These are phyloP conservation scores for Cryptococcus jaspeensis DNA, from an alignment of 1,284 basidiomycete genomes.

Conservation along the genomic window DNA sequence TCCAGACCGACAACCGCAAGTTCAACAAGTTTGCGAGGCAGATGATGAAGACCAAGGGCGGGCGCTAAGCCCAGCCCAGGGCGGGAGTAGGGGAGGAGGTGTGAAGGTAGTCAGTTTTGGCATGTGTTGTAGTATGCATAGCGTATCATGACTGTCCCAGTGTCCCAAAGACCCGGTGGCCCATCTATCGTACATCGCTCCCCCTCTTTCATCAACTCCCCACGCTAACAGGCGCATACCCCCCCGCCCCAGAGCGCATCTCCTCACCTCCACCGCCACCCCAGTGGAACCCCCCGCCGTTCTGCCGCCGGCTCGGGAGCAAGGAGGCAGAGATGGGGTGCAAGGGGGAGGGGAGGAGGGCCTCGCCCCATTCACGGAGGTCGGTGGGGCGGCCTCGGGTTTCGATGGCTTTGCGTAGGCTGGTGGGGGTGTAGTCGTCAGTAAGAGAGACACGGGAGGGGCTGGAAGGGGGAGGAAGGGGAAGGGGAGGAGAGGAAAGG, in stretches of 20 bases:
- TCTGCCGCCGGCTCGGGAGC: constrained; percentile 2
- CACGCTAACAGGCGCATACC: constrained; percentile 23
- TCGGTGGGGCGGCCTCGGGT: constrained; percentile 41
- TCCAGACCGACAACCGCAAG: constrained; percentile 46
- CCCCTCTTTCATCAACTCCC: constrained; percentile 11
- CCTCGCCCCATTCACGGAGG: constrained; percentile 44
- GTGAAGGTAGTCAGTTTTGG: not conserved
- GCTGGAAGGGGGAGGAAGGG: not conserved
- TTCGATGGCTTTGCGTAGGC: constrained; percentile 40
- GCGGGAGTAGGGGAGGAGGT: not conserved
- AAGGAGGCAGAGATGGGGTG: constrained; percentile 14
- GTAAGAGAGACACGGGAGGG: not conserved
- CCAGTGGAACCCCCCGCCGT: not conserved
- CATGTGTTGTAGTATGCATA: constrained; percentile 6
- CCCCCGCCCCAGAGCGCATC: constrained; percentile 11
- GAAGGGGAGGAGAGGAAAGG: not conserved
- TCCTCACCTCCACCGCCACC: constrained; percentile 2
- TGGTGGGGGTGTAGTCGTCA: constrained; percentile 9
- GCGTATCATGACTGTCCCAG: not conserved
- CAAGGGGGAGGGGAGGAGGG: constrained; percentile 18
- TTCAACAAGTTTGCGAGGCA: constrained; percentile 49
- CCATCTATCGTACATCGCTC: no score
- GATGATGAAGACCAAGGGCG: constrained; percentile 24
- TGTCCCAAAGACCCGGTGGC: not conserved
- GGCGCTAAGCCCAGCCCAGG: not conserved